phyloP scores from a whole-genome alignment of 2,329 filamentous ascomycete genomes.

The Alternaria sp. region DNA sequence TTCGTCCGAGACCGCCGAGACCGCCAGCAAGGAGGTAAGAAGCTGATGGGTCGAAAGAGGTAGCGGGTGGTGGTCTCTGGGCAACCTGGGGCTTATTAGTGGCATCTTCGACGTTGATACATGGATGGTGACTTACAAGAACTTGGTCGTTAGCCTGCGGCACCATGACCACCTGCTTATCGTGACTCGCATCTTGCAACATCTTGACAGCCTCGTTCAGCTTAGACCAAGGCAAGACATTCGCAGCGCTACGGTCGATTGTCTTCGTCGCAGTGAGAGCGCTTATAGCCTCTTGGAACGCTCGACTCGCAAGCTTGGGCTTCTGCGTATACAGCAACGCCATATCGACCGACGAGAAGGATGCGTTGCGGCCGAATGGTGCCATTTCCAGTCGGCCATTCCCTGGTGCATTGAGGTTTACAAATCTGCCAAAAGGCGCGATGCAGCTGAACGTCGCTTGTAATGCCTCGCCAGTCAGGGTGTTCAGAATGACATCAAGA shows the following conservation, averaged over 20 bases:
- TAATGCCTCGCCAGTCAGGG: constrained; percentile 32
- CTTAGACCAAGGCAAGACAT: constrained; percentile 7
- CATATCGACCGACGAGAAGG: constrained; percentile 19
- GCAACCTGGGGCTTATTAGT: constrained; percentile 6
- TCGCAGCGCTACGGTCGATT: neutral
- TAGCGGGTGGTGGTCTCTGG: neutral
- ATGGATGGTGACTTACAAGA: neutral
- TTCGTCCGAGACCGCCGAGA: constrained; percentile 26
- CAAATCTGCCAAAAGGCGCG: constrained; percentile 37
- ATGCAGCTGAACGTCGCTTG: constrained; percentile 54
- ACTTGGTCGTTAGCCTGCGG: constrained; percentile 2
- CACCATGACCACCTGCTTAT: constrained; percentile 11
- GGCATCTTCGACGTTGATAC: neutral
- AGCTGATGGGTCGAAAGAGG: constrained; percentile 3
- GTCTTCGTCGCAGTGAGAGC: neutral
- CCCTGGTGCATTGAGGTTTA: constrained; percentile 21
- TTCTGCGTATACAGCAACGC: constrained; percentile 5
- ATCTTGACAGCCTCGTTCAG: constrained; percentile 17
- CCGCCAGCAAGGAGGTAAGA: constrained; percentile 29
- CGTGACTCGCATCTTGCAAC: constrained; percentile 17
- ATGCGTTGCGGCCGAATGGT: constrained; percentile 18
- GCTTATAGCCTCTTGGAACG: constrained; percentile 12
- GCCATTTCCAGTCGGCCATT: constrained; percentile 25
- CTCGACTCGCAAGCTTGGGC: neutral
- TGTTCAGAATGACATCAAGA: constrained; percentile 43